Percentiles rank a stretch among this genome's conserved stretches.
Evolutionary conservation across 1,284 basidiomycete species (phyloP).

Genomic region (Rhodotorula glutinis): DNA sequence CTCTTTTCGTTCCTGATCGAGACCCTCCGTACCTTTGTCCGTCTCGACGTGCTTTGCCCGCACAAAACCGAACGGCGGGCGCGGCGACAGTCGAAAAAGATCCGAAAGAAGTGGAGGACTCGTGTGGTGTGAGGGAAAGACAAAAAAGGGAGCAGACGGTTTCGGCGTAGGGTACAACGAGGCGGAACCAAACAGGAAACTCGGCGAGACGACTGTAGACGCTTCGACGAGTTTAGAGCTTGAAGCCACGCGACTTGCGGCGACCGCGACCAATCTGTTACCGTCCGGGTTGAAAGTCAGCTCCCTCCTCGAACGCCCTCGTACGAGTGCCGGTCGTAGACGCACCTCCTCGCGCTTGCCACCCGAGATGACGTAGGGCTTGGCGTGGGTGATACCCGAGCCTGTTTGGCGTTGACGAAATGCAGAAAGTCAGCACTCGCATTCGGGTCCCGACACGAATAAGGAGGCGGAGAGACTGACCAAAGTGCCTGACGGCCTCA

Average conservation of each 20-base stretch:
- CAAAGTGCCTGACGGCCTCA: conserved; percentile 95
- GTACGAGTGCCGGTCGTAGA: not conserved
- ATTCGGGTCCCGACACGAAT: not conserved
- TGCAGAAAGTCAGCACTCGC: not conserved
- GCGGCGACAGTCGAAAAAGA: too few relatives aligned
- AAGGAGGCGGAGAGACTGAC: conserved; percentile 44
- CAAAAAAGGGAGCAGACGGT: too few relatives aligned
- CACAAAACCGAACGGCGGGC: too few relatives aligned
- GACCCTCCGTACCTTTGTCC: too few relatives aligned
- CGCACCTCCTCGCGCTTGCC: conserved; percentile 71
- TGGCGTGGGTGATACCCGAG: conserved; percentile 50
- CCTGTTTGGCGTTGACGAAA: conserved; percentile 52
- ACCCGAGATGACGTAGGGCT: conserved; percentile 88
- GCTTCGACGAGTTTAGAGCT: conserved; percentile 30
- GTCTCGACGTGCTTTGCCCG: too few relatives aligned
- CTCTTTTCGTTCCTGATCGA: too few relatives aligned
- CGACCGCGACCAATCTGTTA: conserved; percentile 48
- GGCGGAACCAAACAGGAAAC: not conserved
- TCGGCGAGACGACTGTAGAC: not conserved
- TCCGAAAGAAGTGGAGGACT: too few relatives aligned
- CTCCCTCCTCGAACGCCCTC: too few relatives aligned
- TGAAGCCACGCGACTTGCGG: conserved; percentile 52
- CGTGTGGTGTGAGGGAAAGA: too few relatives aligned
- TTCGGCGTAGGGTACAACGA: not conserved
- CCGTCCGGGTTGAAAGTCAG: not conserved